Base-by-base conservation (phyloP, 139 green algal genomes). In the Coelastrella sp. region DNA sequence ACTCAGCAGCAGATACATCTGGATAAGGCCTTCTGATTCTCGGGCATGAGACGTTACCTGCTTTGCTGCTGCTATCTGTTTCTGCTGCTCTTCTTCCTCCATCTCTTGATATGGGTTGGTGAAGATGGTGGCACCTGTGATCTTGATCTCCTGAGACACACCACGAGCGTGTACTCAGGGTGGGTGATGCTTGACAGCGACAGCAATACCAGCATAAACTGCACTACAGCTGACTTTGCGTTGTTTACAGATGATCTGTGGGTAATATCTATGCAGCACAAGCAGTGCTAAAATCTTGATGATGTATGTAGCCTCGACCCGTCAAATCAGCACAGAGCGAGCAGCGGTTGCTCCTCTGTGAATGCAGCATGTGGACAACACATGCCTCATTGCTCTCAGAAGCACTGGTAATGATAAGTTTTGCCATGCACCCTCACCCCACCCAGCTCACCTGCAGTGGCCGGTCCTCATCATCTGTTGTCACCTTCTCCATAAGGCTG, bases 51-150 rank as follows among this genome's bases (percentile, higher is more conserved):
- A 57, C 21, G 11, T 27, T 27, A 50, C 60, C 75, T 91, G 90
- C 32, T 71, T 72, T 2, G 40, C 71, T 37, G 90, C 90, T 43
- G 84, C 89, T 32, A 88, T 91, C 45, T 91, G 89, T 53, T 68
- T 82, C 76, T 91, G 87, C 11, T 85, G 75, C 84, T 97, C 89
- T 53, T 93, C 92, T 59, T 96, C 90, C 40, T 95, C 88, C 88
- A 96, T 86, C 35, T 99, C 96, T 62, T 91, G 91, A 86, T 96
- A 99, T 13, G 96, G 96, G 88, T 99, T 97, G 21, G 93, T 93
- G 89, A 98, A 99, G n/a, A 99, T 89, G 37, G 89, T 94, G 25
- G 88, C 89, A 7, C 89, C 89, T 27, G 81, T 94, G 82, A 99
- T 97, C 30, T 77, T 91, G 82, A 98, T 94, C 4, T 93, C 88